Evolutionary conservation across 1,284 basidiomycete genomes (phyloP).

Genomic region (Naganishia cerealis): DNA sequence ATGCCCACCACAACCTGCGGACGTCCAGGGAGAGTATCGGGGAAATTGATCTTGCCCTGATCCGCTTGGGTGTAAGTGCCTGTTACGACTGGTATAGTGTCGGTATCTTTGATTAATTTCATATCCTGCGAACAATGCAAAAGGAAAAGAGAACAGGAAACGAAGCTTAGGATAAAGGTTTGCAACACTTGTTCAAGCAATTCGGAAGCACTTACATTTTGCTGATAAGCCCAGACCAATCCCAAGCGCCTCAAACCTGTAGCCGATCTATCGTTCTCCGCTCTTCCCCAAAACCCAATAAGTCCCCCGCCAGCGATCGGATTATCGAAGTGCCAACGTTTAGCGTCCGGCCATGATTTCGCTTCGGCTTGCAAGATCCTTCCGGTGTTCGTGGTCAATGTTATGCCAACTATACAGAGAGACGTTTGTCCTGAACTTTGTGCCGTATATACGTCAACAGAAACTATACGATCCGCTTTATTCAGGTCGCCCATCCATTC

Average conservation of each 20-base stretch:
- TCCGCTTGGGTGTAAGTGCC: background rate
- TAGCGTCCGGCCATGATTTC: background rate
- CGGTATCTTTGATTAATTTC: background rate
- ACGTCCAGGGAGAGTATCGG: background rate
- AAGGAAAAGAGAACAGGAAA: background rate
- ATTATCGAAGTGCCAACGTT: background rate
- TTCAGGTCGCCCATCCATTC: background rate
- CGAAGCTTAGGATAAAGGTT: background rate
- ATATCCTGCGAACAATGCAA: background rate
- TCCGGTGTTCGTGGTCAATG: background rate
- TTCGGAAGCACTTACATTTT: background rate
- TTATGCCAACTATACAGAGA: background rate
- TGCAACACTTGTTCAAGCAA: background rate
- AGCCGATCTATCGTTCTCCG: background rate
- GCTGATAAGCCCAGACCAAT: background rate
- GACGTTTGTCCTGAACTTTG: background rate
- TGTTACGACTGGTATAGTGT: background rate
- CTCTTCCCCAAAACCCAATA: background rate
- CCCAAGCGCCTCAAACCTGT: background rate
- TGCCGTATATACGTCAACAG: background rate
- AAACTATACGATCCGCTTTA: background rate
- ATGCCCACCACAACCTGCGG: background rate
- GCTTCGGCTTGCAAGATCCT: background rate
- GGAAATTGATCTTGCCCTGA: conserved; percentile 1
- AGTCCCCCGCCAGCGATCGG: background rate